These are phyloP conservation scores for Hortaea werneckii DNA, from an alignment of 2,329 filamentous ascomycete species.

Conservation along the genomic window DNA sequence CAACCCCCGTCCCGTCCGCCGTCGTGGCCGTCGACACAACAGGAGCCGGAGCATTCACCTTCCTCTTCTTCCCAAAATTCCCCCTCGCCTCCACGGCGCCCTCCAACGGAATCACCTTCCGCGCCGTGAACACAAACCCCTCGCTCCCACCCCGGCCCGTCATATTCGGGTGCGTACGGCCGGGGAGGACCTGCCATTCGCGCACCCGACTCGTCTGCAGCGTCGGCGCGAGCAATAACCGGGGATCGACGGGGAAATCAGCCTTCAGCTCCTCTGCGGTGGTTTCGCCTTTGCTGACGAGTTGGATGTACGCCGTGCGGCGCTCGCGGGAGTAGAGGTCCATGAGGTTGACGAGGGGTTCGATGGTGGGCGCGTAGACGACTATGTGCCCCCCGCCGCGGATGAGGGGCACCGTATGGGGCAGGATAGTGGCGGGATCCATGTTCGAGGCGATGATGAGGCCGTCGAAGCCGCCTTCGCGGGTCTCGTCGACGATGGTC, in stretches of 20 bases:
- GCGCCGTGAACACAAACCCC: constrained; percentile 80
- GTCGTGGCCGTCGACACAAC: no score
- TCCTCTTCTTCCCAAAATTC: constrained; percentile 58
- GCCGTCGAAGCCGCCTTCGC: constrained; percentile 67
- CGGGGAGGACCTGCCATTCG: constrained; percentile 83
- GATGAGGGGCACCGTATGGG: constrained; percentile 66
- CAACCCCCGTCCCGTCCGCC: no score
- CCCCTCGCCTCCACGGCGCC: constrained; percentile 76
- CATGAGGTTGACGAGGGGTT: constrained; percentile 65
- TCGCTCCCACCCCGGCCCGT: constrained; percentile 77
- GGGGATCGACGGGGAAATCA: constrained; percentile 73
- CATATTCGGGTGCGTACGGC: constrained; percentile 90
- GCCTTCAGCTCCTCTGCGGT: constrained; percentile 31
- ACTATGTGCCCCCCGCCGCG: constrained; percentile 74
- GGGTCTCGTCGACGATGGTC: constrained; percentile 62
- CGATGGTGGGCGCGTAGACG: constrained; percentile 72
- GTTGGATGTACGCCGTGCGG: constrained; percentile 60
- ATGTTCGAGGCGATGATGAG: constrained; percentile 74
- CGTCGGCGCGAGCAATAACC: constrained; percentile 65
- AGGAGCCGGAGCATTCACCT: constrained; percentile 24
- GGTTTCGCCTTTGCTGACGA: constrained; percentile 18
- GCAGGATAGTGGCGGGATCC: constrained; percentile 67
- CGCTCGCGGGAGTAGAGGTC: constrained; percentile 78
- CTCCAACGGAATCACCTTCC: constrained; percentile 67
- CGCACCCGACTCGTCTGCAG: constrained; percentile 72